Percentiles rank a stretch among this genome's conserved stretches.
Evolutionary conservation across 768 basidiomycete species (phyloP).

Genomic region (Daedalea quercina): DNA sequence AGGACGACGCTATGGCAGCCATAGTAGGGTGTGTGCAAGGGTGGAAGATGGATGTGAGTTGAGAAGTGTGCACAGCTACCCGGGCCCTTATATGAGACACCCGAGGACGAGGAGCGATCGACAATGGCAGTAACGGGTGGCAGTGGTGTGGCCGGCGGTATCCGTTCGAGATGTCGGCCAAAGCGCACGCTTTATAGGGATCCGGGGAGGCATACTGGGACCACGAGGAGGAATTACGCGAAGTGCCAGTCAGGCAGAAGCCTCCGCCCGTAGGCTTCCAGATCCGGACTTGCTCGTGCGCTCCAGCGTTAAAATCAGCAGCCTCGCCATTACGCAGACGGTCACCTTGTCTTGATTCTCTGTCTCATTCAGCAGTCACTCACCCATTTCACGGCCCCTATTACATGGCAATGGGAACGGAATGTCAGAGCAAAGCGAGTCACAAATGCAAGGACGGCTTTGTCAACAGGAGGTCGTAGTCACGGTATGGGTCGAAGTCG

Average conservation of each 20-base stretch:
- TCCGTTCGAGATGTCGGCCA: not conserved
- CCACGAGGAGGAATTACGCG: conserved; percentile 1
- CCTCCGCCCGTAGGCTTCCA: not conserved
- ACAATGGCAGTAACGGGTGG: not conserved
- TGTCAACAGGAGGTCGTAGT: not conserved
- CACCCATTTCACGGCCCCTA: not conserved
- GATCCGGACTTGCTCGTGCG: not conserved
- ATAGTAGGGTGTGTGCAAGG: not conserved
- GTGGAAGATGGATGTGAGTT: not conserved
- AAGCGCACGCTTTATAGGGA: conserved; percentile 2
- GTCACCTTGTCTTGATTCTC: no score
- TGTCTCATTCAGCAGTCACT: not conserved
- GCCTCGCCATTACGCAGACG: not conserved
- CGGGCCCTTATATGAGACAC: not conserved
- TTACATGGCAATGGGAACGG: not conserved
- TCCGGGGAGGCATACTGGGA: not conserved
- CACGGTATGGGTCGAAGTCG: not conserved
- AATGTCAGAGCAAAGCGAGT: not conserved
- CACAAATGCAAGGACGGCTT: not conserved
- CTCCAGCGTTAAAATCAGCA: not conserved
- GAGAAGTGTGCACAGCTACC: not conserved
- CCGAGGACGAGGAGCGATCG: not conserved
- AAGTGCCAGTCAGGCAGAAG: not conserved
- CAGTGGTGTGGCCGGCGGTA: not conserved
- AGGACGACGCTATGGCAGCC: not conserved